These are phyloP conservation scores for Poteriospumella lacustris DNA, from an alignment of 108 stramenopile genomes.

Conservation along the genomic window DNA sequence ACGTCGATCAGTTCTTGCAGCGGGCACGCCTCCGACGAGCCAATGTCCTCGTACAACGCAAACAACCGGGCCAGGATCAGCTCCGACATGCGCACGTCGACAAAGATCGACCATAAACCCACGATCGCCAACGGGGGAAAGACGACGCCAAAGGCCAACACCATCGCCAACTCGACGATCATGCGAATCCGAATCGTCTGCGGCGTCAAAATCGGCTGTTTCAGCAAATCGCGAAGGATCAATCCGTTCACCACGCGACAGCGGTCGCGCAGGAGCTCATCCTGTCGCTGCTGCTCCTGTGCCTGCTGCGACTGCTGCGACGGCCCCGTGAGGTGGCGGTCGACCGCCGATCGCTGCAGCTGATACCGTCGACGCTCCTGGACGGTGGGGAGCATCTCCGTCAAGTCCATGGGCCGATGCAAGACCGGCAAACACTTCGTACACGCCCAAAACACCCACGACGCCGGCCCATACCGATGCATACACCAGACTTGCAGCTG, in stretches of 20 bases:
- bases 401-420: too few relatives aligned
- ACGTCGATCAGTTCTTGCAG: too few relatives aligned
- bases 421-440: neutral
- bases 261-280: neutral
- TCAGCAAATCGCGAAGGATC: neutral
- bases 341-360: neutral
- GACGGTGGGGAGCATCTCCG: too few relatives aligned
- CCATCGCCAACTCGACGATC: neutral
- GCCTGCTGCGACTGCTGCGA: neutral
- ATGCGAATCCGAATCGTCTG: neutral
- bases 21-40: too few relatives aligned
- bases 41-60: too few relatives aligned
- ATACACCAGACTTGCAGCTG: neutral
- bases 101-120: too few relatives aligned
- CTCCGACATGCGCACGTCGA: too few relatives aligned
- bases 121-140: neutral
- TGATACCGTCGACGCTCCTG: neutral
- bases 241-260: neutral
- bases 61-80: too few relatives aligned
- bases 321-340: neutral
- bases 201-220: neutral
- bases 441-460: neutral
- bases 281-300: neutral
- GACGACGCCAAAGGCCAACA: neutral
- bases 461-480: neutral